These are phyloP conservation scores for Mucor piriformis DNA, from an alignment of 371 early-diverging fungal genomes.

Conservation along the genomic window DNA sequence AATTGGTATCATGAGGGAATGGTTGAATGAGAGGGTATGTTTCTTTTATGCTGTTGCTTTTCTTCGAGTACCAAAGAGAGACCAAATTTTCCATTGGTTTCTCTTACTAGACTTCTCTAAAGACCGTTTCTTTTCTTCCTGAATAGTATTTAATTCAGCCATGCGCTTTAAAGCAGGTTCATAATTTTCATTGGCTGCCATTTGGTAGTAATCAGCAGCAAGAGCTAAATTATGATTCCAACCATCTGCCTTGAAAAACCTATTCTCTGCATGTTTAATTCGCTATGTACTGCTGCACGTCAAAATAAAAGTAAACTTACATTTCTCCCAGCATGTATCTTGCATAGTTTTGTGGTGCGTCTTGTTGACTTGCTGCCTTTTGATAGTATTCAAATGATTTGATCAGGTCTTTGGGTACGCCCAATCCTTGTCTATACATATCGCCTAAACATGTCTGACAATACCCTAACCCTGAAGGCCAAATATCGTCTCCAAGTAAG, in stretches of 20 bases:
- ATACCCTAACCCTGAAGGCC: slow-evolving; percentile 54
- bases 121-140: slow-evolving; percentile 14
- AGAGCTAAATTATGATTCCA: slow-evolving; percentile 44
- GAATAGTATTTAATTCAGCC: slow-evolving; percentile 14
- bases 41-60: slow-evolving; percentile 22
- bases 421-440: slow-evolving; percentile 46
- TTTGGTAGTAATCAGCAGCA: slow-evolving; percentile 48
- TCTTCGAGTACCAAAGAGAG: slow-evolving; percentile 20
- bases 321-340: slow-evolving; percentile 55
- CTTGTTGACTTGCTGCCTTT: slow-evolving; percentile 53
- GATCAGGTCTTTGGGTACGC: slow-evolving; percentile 43
- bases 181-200: slow-evolving; percentile 48
- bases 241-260: slow-evolving; percentile 49
- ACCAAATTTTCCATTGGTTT: slow-evolving; percentile 30
- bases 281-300: no score
- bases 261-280: slow-evolving; percentile 2
- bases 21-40: no score
- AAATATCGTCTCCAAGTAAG: slow-evolving; percentile 48
- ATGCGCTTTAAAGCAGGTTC: slow-evolving; percentile 36
- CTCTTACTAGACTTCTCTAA: slow-evolving; percentile 18
- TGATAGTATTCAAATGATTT: slow-evolving; percentile 52
- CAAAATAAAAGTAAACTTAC: slow-evolving; percentile 25
- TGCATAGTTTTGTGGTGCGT: slow-evolving; percentile 53
- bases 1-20: no score
- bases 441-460: slow-evolving; percentile 53